Evolutionary conservation across 176 grass and related monocot genomes (phyloP).

Genomic region (Oryza longistaminata): DNA sequence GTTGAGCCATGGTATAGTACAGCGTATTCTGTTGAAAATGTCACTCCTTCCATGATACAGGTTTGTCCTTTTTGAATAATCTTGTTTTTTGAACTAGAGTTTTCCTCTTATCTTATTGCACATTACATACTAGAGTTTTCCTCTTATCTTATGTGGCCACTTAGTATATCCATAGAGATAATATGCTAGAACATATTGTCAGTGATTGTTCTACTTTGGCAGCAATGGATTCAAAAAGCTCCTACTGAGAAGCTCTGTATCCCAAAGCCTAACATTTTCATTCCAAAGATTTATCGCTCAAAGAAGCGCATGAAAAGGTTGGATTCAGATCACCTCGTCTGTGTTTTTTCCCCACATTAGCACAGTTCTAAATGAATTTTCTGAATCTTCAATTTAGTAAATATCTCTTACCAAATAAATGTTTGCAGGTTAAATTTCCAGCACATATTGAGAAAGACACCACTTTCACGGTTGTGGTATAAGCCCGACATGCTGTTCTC

Average conservation of each 20-base stretch:
- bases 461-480: constrained; percentile 86
- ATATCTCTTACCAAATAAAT: constrained; percentile 24
- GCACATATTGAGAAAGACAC: constrained; percentile 64
- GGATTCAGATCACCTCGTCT: neutral
- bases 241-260: constrained; percentile 74
- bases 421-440: constrained; percentile 68
- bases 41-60: constrained; percentile 68
- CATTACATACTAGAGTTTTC: neutral
- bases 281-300: constrained; percentile 88
- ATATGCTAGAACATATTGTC: constrained; percentile 6
- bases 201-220: constrained; percentile 40
- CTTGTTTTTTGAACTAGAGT: neutral
- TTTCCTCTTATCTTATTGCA: neutral
- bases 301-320: constrained; percentile 73
- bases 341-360: neutral
- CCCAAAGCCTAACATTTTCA: constrained; percentile 86
- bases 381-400: constrained; percentile 3
- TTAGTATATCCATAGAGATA: neutral
- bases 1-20: constrained; percentile 91
- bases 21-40: constrained; percentile 67
- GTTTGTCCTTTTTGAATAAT: constrained; percentile 38
- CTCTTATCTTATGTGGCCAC: neutral
- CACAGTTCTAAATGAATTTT: constrained; percentile 9
- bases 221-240: constrained; percentile 91
- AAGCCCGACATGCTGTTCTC: constrained; percentile 78